Base-by-base conservation (phyloP, 2,329 filamentous ascomycete species). In the Botryotinia narcissicola region DNA sequence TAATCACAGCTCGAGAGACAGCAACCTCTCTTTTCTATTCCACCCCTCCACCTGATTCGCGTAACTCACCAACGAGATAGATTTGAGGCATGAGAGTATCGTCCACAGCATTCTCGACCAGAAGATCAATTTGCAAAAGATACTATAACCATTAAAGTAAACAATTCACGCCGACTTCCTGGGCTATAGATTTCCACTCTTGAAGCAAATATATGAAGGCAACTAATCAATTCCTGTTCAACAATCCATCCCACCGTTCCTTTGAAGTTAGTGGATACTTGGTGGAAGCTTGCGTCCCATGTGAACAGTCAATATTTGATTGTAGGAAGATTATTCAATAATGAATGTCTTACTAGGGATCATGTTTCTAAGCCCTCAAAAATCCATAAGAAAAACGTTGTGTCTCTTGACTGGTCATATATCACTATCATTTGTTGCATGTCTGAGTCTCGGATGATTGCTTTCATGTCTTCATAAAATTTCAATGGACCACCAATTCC, bases 381-480 rank as follows among this genome's bases (percentile, higher is more conserved):
- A n/a, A 57, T 4, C 8, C 22, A 51, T 51, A n/a, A 16, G 35
- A 35, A 22, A 16, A 48, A 35, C 12, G 44, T 37, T 40, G 64
- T 54, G 46, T 61, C 12, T 46, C 35, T 25, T 25, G 40, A 72
- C 62, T 60, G 10, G 62, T 68, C 71, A 71, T 12, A 66, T 54
- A n/a, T 44, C 6, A 16, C 32, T 25, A n/a, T 16, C 18, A 57
- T 66, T 71, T 73, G 72, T 73, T 66, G 72, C 68, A 71, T 40
- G n/a, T 73, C 72, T 66, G 35, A 32, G 72, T 71, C 46, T 73
- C 66, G 66, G 71, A 73, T 73, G 35, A 16, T 35, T 73, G 54
- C 54, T 63, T 73, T 60, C 54, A 42, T 68, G 25, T 16, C 12
- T 14, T 63, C 25, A 35, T 25, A 2, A 42, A 35, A n/a, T 25